Percentiles rank a stretch among this genome's conserved stretches.
Conservation (phyloP, 176 grass and related monocot species). For the Paspalum notatum region DNA sequence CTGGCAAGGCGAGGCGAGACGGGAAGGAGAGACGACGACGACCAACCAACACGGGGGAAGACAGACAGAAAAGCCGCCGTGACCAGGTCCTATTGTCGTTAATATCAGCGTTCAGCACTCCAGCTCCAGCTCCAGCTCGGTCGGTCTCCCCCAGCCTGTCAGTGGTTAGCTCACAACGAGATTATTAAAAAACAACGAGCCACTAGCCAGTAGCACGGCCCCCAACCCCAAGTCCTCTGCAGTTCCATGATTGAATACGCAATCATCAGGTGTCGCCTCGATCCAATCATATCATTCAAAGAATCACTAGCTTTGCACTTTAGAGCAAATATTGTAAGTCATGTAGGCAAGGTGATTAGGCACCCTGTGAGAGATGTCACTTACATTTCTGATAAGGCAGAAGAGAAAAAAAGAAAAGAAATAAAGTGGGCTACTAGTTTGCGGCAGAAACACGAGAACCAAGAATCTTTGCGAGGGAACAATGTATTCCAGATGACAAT, state of each 20-base stretch:
- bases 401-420: no score
- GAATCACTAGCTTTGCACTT: no score
- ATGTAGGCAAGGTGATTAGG: no score
- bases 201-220: not conserved
- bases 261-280: not conserved
- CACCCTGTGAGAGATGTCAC: no score
- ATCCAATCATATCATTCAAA: no score
- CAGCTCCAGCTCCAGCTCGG: not conserved
- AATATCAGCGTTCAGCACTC: not conserved
- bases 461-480: no score
- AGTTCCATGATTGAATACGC: not conserved
- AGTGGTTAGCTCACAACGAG: not conserved
- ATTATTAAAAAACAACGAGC: not conserved
- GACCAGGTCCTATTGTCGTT: not conserved
- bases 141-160: not conserved
- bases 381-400: no score
- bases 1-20: not conserved
- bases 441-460: no score
- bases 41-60: not conserved
- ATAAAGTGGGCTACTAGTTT: no score
- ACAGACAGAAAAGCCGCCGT: not conserved
- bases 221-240: no score
- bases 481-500: no score
- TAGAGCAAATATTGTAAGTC: no score
- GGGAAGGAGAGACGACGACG: not conserved